Conservation (phyloP, 192 early-diverging fungal genomes). For the Rhizophagus clarus region DNA sequence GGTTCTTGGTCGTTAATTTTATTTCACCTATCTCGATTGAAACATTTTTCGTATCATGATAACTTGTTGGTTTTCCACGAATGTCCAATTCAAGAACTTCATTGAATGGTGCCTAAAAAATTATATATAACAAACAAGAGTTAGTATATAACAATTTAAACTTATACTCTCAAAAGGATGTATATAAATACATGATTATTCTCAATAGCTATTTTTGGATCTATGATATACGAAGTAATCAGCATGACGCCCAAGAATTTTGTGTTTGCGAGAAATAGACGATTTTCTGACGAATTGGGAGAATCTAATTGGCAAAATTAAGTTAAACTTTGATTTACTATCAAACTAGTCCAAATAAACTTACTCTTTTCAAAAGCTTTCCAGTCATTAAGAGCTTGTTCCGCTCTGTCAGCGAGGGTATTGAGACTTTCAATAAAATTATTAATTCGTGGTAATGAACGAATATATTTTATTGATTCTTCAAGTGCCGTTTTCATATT, state of each 20-base stretch:
- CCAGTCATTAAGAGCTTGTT: neutral
- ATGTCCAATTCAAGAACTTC: too few species aligned
- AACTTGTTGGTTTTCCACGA: too few species aligned
- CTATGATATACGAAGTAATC: neutral
- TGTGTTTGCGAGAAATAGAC: slow-evolving; percentile 17
- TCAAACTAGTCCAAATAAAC: slow-evolving; percentile 12
- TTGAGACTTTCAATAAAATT: slow-evolving; percentile 2
- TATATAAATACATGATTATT: slow-evolving; percentile 8
- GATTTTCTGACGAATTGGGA: neutral
- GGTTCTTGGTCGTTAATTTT: too few species aligned
- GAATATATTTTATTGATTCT: neutral
- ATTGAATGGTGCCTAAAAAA: too few species aligned
- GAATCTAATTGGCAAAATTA: slow-evolving; percentile 4
- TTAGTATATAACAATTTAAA: too few species aligned
- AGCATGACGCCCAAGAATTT: slow-evolving; percentile 6
- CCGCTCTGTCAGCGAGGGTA: neutral
- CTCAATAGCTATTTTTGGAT: slow-evolving; percentile 7
- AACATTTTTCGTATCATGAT: too few species aligned
- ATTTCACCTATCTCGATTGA: too few species aligned
- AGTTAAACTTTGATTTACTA: slow-evolving; percentile 22
- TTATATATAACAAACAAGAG: too few species aligned
- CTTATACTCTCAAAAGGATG: neutral
- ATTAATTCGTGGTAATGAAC: neutral
- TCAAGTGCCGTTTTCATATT: neutral
- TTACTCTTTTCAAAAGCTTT: slow-evolving; percentile 7